Percentiles rank a stretch among this genome's conserved stretches.
Conservation (phyloP, 257 asterid genomes). For the Solanum acaule region DNA sequence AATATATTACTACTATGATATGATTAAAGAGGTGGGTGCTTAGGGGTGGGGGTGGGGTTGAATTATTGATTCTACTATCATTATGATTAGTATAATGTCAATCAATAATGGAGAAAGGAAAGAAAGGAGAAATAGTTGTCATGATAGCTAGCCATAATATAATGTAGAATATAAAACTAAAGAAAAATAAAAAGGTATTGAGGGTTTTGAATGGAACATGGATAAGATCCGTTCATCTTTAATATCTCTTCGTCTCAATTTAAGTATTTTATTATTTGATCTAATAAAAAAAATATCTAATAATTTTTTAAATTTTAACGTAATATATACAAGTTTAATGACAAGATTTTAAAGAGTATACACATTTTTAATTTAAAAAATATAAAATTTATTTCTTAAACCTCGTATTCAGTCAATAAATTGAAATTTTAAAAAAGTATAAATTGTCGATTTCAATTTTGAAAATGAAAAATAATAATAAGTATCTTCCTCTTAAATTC, state of each 20-base stretch:
- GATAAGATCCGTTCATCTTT: neutral
- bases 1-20: neutral
- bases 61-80: constrained; percentile 1
- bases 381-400: too few relatives aligned
- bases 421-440: too few relatives aligned
- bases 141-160: neutral
- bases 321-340: too few relatives aligned
- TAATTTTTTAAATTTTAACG: too few relatives aligned
- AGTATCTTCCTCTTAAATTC: neutral
- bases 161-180: neutral
- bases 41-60: neutral
- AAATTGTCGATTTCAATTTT: neutral
- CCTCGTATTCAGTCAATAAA: too few relatives aligned
- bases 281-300: too few relatives aligned
- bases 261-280: too few relatives aligned
- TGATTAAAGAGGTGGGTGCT: neutral
- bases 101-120: constrained; percentile 2
- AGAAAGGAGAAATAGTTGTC: neutral
- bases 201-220: neutral
- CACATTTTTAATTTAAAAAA: too few relatives aligned
- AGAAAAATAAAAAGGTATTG: neutral
- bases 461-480: neutral
- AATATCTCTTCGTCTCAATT: neutral
- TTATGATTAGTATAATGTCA: neutral
- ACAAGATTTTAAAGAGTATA: too few relatives aligned